phyloP scores from a whole-genome alignment of 495 filamentous ascomycete species.

The Neurospora sp. region DNA sequence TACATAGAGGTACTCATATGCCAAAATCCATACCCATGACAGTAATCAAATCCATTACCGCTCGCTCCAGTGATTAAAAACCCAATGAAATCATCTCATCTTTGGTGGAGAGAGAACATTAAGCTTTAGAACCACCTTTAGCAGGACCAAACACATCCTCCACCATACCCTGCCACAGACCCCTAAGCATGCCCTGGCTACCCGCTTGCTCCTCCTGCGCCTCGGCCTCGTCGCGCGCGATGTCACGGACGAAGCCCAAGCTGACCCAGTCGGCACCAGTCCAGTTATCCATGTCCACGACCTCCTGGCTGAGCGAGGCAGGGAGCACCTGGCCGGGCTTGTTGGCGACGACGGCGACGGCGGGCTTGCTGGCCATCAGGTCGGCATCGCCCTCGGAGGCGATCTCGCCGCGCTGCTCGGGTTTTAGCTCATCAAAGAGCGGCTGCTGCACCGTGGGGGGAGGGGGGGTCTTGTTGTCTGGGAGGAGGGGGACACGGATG shows the following conservation, averaged over 20 bases:
- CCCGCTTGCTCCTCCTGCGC: conserved; percentile 13
- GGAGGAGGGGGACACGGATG: conserved; percentile 37
- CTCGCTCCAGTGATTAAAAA: not conserved
- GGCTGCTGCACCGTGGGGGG: conserved; percentile 7
- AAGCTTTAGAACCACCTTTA: not conserved
- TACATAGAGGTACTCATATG: not conserved
- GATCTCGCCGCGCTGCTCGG: not conserved
- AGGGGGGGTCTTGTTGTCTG: conserved; percentile 27
- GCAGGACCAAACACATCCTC: conserved; percentile 31
- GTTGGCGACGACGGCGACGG: conserved; percentile 35
- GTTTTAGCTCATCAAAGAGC: not conserved
- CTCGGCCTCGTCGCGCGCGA: conserved; percentile 7
- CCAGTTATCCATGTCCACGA: conserved; percentile 17
- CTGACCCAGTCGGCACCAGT: conserved; percentile 40
- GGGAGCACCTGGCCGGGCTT: conserved; percentile 33
- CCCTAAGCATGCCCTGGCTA: conserved; percentile 30
- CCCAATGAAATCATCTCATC: not conserved
- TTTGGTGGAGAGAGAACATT: not conserved
- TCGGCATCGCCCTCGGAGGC: conserved; percentile 27
- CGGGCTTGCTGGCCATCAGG: conserved; percentile 12
- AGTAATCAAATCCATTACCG: not conserved
- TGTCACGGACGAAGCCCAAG: conserved; percentile 33
- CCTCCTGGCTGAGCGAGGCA: conserved; percentile 30
- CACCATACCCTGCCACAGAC: conserved; percentile 36
- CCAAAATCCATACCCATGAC: not conserved